Base-by-base conservation (phyloP, 1,139 yeast species). In the Protomyces inundatus region DNA sequence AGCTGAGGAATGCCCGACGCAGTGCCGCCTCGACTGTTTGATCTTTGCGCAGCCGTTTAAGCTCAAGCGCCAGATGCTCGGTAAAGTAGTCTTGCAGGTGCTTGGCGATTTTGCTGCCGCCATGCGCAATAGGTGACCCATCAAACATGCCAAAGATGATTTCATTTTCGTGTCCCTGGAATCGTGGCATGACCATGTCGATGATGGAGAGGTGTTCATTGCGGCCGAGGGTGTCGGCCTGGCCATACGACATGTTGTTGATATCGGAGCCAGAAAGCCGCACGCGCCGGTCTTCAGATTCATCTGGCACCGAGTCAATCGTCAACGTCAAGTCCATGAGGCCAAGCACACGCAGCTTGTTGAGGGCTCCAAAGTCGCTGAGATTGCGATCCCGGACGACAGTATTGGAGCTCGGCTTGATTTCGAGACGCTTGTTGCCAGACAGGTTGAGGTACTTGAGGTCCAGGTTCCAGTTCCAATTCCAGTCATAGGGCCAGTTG, bases 401-500 rank as follows among this genome's bases (percentile, higher is more conserved):
- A 79, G 79, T 48, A 78, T 76, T 59, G 80, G 73, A 72, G 78
- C 78, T 66, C 65, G 84, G 86, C 71, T 85, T 86, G 70, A 93
- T 90, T 73, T 93, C 98, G 68, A 95, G 84, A 68, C 97, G 81
- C 72, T 88, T 87, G 73, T 95, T 95, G 52, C 98, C 98, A 0
- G 97, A 89, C 67, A 95, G 86, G 73, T 91, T 93, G 73, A 95
- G 81, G 71, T 88, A 90, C 69, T 81, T 84, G 73, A 95, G 79
- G 55, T 86, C 85, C 64, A 81, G 79, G 72, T 93, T 95, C 79
- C 85, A 86, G 71, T 88, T 87, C 98, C 98, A 95, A 74, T 90
- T 93, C 98, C 98, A 93, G 74, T 93, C 98, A 73, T 90, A 91
- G 6, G 95, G 95, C 84, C 91, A 89, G 73, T 93, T 93, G 12